phyloP scores from a whole-genome alignment of 2,329 filamentous ascomycete species.

The Penicillium sp. region DNA sequence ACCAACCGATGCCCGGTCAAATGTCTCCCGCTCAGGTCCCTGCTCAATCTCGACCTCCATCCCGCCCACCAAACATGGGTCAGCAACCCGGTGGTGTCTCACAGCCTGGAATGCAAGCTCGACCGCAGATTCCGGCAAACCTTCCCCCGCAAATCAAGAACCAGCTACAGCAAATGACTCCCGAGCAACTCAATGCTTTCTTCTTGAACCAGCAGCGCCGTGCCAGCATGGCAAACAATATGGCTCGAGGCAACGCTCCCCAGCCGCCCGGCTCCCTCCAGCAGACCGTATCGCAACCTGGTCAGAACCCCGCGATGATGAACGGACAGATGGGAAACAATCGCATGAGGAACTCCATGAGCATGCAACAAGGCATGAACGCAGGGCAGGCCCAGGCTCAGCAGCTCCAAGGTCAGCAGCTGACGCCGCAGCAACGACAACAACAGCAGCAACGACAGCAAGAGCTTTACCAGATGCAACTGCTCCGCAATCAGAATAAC shows the following conservation, averaged over 20 bases:
- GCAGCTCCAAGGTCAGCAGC: conserved; percentile 32
- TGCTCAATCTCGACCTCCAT: conserved; percentile 35
- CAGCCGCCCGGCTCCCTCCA: conserved; percentile 34
- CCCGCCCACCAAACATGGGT: conserved; percentile 34
- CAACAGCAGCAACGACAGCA: conserved; percentile 33
- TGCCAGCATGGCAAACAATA: conserved; percentile 30
- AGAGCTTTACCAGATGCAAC: conserved; percentile 31
- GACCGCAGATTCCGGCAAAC: conserved; percentile 33
- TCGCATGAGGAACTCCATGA: conserved; percentile 36
- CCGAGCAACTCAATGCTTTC: conserved; percentile 35
- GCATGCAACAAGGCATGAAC: conserved; percentile 34
- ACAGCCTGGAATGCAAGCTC: conserved; percentile 33
- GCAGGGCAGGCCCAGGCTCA: conserved; percentile 29
- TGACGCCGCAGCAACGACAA: conserved; percentile 33
- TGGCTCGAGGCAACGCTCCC: conserved; percentile 31
- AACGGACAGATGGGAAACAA: conserved; percentile 35
- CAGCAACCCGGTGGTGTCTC: conserved; percentile 30
- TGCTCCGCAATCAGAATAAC: conserved; percentile 34
- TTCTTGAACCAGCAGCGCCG: conserved; percentile 35
- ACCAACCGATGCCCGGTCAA: conserved; percentile 42
- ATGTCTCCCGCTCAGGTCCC: conserved; percentile 38
- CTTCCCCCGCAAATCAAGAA: conserved; percentile 37
- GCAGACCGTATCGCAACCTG: conserved; percentile 30
- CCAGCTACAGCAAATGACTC: conserved; percentile 35
- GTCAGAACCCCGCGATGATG: conserved; percentile 32